These are phyloP conservation scores for Boletellus dicymbophilus DNA, from an alignment of 1,284 basidiomycete genomes.

Conservation along the genomic window DNA sequence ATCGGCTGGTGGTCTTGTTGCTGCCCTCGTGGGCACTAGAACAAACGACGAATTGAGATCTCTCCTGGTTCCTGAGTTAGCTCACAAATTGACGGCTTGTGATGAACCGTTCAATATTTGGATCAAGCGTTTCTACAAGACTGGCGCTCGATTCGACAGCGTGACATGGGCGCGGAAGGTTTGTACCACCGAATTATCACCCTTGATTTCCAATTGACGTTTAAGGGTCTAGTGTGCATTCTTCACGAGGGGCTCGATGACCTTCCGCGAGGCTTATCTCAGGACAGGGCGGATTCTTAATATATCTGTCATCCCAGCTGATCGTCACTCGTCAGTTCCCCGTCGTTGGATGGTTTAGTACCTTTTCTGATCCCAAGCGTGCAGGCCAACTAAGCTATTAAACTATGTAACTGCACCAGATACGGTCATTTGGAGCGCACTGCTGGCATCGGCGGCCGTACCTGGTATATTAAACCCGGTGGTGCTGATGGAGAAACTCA, in stretches of 20 bases:
- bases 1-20: conserved; percentile 90
- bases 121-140: conserved; percentile 80
- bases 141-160: conserved; percentile 94
- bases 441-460: conserved; percentile 83
- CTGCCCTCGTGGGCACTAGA: conserved; percentile 84
- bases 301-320: conserved; percentile 93
- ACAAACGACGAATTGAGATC: conserved; percentile 87
- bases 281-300: conserved; percentile 94
- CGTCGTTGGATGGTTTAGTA: background rate
- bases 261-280: conserved; percentile 94
- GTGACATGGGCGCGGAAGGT: conserved; percentile 92
- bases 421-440: conserved; percentile 75
- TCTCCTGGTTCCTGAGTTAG: conserved; percentile 81
- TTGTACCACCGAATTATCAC: conserved; percentile 2
- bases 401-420: conserved; percentile 97
- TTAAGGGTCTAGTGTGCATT: conserved; percentile 58
- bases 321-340: conserved; percentile 87
- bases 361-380: conserved; percentile 7
- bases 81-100: conserved; percentile 89
- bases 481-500: conserved; percentile 92
- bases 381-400: conserved; percentile 89
- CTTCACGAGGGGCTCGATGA: conserved; percentile 94
- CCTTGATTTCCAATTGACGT: background rate
- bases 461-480: conserved; percentile 87
- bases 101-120: conserved; percentile 83